Percentiles rank a stretch among this genome's conserved stretches.
These are phyloP conservation scores for Rubia peregrina DNA, from an alignment of 305 asterid species.

Conservation along the genomic window DNA sequence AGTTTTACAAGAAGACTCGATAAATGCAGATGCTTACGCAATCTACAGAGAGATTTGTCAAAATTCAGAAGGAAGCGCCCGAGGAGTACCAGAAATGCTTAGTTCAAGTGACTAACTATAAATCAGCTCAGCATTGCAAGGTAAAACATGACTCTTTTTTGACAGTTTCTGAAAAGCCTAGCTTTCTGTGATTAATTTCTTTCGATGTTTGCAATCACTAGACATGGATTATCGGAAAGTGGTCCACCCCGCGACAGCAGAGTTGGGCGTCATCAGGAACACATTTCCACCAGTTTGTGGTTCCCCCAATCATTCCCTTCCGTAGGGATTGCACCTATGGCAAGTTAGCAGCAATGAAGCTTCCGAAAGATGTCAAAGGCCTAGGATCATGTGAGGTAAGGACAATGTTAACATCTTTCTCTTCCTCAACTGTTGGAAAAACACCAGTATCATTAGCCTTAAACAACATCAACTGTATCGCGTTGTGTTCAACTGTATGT, in stretches of 20 bases:
- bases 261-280: conserved; percentile 79
- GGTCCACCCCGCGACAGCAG: conserved; percentile 73
- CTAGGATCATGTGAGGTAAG: conserved; percentile 80
- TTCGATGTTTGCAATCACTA: conserved; percentile 17
- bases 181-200: background rate
- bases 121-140: conserved; percentile 69
- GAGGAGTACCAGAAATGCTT: conserved; percentile 48
- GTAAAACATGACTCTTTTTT: conserved; percentile 26
- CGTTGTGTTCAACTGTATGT: background rate
- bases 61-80: conserved; percentile 70
- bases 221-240: conserved; percentile 89
- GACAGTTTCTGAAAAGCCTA: background rate
- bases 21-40: conserved; percentile 69
- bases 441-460: background rate
- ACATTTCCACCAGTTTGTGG: conserved; percentile 83
- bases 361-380: conserved; percentile 69
- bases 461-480: background rate
- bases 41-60: conserved; percentile 66
- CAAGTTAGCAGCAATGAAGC: conserved; percentile 68
- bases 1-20: conserved; percentile 3
- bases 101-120: conserved; percentile 67
- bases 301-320: conserved; percentile 68
- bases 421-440: background rate
- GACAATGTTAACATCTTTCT: background rate
- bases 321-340: conserved; percentile 84